phyloP scores from a whole-genome alignment of 2,329 filamentous ascomycete species.

The Ophiostoma ulmi region DNA sequence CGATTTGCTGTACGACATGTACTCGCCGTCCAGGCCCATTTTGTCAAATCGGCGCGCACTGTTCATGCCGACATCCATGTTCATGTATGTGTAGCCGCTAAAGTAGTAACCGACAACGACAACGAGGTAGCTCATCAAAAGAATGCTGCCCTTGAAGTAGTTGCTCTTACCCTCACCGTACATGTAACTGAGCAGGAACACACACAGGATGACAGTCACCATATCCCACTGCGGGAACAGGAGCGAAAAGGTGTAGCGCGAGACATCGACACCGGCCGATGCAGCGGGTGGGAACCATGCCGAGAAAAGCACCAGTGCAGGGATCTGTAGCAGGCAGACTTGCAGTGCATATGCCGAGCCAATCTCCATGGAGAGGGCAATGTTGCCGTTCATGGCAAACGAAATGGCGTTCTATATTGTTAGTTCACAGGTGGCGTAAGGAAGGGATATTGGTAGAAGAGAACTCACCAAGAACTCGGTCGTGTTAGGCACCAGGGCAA shows the following conservation, averaged over 20 bases:
- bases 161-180: constrained; percentile 99
- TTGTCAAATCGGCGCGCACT: constrained; percentile 48
- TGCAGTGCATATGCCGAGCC: constrained; percentile 95
- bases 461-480: constrained; percentile 71
- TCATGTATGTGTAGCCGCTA: constrained; percentile 51
- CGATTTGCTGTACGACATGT: constrained; percentile 37
- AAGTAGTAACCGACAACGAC: constrained; percentile 90
- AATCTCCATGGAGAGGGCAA: constrained; percentile 97
- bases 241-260: constrained; percentile 68
- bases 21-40: constrained; percentile 47
- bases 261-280: constrained; percentile 39
- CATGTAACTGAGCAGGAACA: constrained; percentile 95
- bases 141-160: constrained; percentile 97
- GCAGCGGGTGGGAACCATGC: constrained; percentile 54
- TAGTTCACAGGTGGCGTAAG: constrained; percentile 50
- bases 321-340: constrained; percentile 91
- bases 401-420: constrained; percentile 75
- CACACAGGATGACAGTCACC: constrained; percentile 91
- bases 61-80: constrained; percentile 38
- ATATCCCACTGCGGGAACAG: constrained; percentile 99
- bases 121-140: constrained; percentile 88
- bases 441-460: neutral
- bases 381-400: constrained; percentile 99
- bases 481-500: constrained; percentile 94
- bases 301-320: constrained; percentile 85